phyloP scores from a whole-genome alignment of 208 protist species.

The Trypanosoma vivax region DNA sequence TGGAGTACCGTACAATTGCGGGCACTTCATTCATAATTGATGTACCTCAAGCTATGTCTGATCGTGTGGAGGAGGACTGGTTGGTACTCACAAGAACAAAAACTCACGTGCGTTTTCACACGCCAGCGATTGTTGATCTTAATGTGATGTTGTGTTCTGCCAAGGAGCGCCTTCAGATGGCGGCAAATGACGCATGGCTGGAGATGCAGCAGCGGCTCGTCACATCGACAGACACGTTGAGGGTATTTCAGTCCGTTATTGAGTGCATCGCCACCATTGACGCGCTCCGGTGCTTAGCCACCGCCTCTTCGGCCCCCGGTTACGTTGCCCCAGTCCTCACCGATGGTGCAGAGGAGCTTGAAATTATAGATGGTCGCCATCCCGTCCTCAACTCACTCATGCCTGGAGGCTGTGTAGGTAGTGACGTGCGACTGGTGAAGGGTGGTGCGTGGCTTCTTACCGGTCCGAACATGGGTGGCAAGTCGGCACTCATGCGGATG shows the following conservation, averaged over 20 bases:
- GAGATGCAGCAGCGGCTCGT: constrained; percentile 31
- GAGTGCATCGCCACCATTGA: constrained; percentile 48
- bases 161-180: constrained; percentile 50
- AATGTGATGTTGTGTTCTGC: constrained; percentile 57
- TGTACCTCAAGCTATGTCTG: constrained; percentile 44
- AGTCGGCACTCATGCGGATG: constrained; percentile 91
- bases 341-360: constrained; percentile 13
- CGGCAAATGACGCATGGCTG: constrained; percentile 51
- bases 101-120: constrained; percentile 80
- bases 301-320: constrained; percentile 41
- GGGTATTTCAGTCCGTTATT: constrained; percentile 33
- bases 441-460: constrained; percentile 82
- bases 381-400: constrained; percentile 61
- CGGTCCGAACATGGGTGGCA: constrained; percentile 95
- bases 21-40: constrained; percentile 79
- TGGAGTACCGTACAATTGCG: constrained; percentile 74
- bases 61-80: constrained; percentile 52
- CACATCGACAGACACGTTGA: constrained; percentile 19
- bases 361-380: constrained; percentile 56
- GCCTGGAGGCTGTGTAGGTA: constrained; percentile 57
- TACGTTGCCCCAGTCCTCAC: constrained; percentile 43
- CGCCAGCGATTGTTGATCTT: constrained; percentile 44
- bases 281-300: constrained; percentile 52
- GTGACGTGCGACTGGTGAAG: constrained; percentile 38
- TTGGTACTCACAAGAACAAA: constrained; percentile 72